phyloP scores from a whole-genome alignment of 192 early-diverging fungal genomes.

The Powellomyces hirtus region DNA sequence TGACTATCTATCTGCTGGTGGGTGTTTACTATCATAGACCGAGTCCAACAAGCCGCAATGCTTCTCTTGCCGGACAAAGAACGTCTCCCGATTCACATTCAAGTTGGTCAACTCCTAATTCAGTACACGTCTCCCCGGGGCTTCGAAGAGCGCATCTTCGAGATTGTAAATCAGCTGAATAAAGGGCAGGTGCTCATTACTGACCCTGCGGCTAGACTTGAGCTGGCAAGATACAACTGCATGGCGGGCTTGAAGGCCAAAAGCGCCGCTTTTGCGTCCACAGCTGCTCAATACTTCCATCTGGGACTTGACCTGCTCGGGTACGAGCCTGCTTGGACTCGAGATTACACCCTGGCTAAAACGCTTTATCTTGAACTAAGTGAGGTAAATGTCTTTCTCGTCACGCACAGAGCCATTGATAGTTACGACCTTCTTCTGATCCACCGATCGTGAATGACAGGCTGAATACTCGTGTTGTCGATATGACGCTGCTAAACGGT shows the following conservation, averaged over 20 bases:
- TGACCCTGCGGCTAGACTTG: neutral
- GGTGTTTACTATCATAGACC: slow-evolving; percentile 20
- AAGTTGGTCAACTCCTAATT: slow-evolving; percentile 30
- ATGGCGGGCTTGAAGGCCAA: slow-evolving; percentile 32
- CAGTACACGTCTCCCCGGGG: slow-evolving; percentile 17
- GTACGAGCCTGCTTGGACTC: slow-evolving; percentile 17
- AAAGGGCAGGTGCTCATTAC: slow-evolving; percentile 18
- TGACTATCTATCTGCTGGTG: neutral
- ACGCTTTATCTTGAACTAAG: slow-evolving; percentile 19
- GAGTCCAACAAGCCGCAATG: slow-evolving; percentile 39
- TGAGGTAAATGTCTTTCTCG: no score
- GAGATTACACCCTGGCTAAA: slow-evolving; percentile 21
- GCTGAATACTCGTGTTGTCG: slow-evolving; percentile 16
- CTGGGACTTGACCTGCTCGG: slow-evolving; percentile 16
- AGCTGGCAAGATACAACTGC: slow-evolving; percentile 21
- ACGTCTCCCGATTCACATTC: slow-evolving; percentile 25
- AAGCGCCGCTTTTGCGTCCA: slow-evolving; percentile 22
- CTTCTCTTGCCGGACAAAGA: slow-evolving; percentile 21
- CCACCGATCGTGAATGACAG: no score
- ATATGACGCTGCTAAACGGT: slow-evolving; percentile 9
- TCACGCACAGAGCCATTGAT: no score
- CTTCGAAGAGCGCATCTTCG: slow-evolving; percentile 34
- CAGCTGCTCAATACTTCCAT: slow-evolving; percentile 22
- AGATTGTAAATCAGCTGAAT: slow-evolving; percentile 39
- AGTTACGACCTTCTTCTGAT: no score